Base-by-base conservation (phyloP, 345 rosid genomes). In the Lepidium africanum region DNA sequence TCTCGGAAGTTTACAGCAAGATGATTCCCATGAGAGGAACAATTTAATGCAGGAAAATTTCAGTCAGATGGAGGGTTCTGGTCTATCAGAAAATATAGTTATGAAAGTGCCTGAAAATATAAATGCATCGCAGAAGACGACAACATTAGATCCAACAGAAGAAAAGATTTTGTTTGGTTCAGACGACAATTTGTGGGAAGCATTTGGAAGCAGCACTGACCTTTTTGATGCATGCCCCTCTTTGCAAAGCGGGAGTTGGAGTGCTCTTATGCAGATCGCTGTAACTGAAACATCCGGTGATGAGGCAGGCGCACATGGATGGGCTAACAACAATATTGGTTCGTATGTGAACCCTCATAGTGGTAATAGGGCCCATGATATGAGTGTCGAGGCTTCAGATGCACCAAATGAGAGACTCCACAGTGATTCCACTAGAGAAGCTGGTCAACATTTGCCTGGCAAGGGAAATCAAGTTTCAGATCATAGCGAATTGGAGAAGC, bases 191-290 rank as follows among this genome's bases (percentile, higher is more conserved):
- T 60, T 83, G 52, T 94, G 95, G 99, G 90, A 86, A 56, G 80
- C 92, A 39, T 91, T 84, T 83, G 87, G 96, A 54, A 81, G 57
- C 72, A 73, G 81, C 64, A 30, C 70, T 49, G 96, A 86, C 57
- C 16, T 53, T 56, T 58, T 57, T 19, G 81, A 87, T 73, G 72
- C 87, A 62, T 71, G 81, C 71, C 82, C 96, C 67, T 90, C 96
- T 27, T 17, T 88, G 72, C 96, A 87, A 67, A 87, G 92, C 81
- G 99, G 99, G 74, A 86, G 96, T 69, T 94, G 97, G 96, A 90
- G 99, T 82, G 99, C 99, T 60, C 99, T 94, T 58, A 94, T 94
- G 99, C 97, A 87, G 68, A 88, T 97, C 67, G 99, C 99, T 71
- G 88, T 94, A 23, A 92, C 95, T 52, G 99, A 94, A 84, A 79